Base-by-base conservation (phyloP, 2,329 filamentous ascomycete species). In the Pseudodiploospora longispora region DNA sequence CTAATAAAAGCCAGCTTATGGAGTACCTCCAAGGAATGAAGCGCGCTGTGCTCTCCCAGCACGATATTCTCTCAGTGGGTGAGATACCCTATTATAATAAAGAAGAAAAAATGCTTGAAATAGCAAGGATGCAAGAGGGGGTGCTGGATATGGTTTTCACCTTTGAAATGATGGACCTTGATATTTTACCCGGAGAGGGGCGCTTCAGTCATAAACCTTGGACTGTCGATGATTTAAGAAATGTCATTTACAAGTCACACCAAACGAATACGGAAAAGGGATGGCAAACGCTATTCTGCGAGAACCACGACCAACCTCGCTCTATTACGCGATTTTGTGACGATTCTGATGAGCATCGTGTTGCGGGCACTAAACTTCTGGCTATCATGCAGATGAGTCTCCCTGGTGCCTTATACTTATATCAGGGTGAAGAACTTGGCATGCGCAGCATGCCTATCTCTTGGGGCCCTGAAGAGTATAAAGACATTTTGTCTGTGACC, bases 241-340 rank as follows among this genome's bases (percentile, higher is more conserved):
- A 41, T n/a, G 69, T 67, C 8, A 72, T 64, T 2, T 72, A 75
- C 38, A 70, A 68, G 0, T n/a, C n/a, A n/a, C n/a, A n/a, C n/a
- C n/a, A n/a, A n/a, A n/a, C n/a, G n/a, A n/a, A n/a, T n/a, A n/a
- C n/a, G n/a, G n/a, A n/a, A n/a, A n/a, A n/a, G n/a, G n/a, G n/a
- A 0, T 81, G 77, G 77, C 73, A 74, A 0, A 80, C 78, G 0
- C 72, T 73, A 0, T 84, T 82, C 51, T 69, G 73, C 41, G 80
- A 83, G 52, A 83, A 83, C 50, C 80, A 83, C 55, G 80, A 83
- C 52, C 76, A 80, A 33, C 74, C 73, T 0, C 67, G 80, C 0
- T 72, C 72, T 0, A 65, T 83, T 0, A 75, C 73, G 9, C 68
- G 79, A 0, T 83, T 75, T 47, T 72, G 69, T 0, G 61, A 69